phyloP scores from a whole-genome alignment of 192 early-diverging fungal genomes.

The Obelidium mucronatum region DNA sequence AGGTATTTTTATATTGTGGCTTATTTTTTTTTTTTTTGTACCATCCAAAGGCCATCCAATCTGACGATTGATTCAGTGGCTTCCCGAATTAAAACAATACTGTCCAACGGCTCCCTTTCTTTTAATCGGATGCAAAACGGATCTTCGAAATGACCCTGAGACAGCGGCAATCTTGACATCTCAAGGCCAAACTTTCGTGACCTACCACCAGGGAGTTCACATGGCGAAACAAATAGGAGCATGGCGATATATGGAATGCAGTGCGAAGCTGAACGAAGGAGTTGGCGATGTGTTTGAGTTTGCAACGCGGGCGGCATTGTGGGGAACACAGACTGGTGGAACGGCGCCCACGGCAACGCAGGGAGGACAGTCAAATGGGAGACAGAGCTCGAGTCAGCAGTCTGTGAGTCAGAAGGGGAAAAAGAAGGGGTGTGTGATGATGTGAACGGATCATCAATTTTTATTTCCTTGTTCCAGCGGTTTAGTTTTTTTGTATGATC shows the following conservation, averaged over 20 bases:
- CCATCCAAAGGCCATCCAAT: too few species aligned
- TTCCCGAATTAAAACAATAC: slow-evolving; percentile 42
- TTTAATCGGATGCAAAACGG: slow-evolving; percentile 47
- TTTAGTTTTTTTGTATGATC: neutral
- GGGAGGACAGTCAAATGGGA: neutral
- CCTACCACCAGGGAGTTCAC: slow-evolving; percentile 24
- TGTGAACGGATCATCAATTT: slow-evolving; percentile 13
- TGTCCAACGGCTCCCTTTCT: slow-evolving; percentile 44
- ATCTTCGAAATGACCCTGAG: slow-evolving; percentile 39
- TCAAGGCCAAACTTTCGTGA: slow-evolving; percentile 15
- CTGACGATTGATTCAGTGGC: too few species aligned
- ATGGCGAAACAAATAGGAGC: slow-evolving; percentile 42
- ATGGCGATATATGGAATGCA: slow-evolving; percentile 46
- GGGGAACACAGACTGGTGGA: neutral
- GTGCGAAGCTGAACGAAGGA: slow-evolving; percentile 69
- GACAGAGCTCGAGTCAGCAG: neutral
- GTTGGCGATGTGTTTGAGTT: slow-evolving; percentile 89
- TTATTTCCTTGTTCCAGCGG: neutral
- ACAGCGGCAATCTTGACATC: slow-evolving; percentile 10
- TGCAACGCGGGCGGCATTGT: slow-evolving; percentile 53
- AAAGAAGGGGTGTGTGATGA: slow-evolving; percentile 17
- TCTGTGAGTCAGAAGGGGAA: neutral
- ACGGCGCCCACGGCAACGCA: neutral
- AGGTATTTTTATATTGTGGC: slow-evolving; percentile 25
- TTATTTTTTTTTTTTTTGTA: too few species aligned